A percentile compares a stretch with the other conserved stretches of the same genome.
Conservation (phyloP, 257 asterid species). For the Gentiana macrophylla region DNA sequence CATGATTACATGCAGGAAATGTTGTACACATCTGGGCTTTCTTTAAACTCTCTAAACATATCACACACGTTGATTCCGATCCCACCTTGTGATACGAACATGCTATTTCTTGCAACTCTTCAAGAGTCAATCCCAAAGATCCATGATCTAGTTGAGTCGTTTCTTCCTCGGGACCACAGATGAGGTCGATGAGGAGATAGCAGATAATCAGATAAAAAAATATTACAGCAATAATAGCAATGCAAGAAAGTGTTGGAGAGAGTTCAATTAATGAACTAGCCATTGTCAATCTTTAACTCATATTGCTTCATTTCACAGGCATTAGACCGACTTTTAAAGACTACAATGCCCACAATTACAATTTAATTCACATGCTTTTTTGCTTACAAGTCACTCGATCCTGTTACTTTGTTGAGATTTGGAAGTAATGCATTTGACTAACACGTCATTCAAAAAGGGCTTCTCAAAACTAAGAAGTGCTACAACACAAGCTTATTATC, state of each 20-base stretch:
- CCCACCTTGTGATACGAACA: conserved; percentile 23
- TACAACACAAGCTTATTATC: background rate
- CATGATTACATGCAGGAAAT: conserved; percentile 49
- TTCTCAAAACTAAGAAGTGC: too few species aligned
- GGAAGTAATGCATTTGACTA: background rate
- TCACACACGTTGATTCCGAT: conserved; percentile 26
- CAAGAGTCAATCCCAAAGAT: conserved; percentile 23
- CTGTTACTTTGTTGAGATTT: background rate
- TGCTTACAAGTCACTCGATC: conserved; percentile 1
- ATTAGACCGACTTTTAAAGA: background rate
- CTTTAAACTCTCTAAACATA: conserved; percentile 43
- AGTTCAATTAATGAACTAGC: conserved; percentile 21
- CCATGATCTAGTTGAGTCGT: conserved; percentile 4
- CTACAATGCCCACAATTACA: background rate
- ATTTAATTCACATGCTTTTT: conserved; percentile 21
- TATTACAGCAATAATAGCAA: conserved; percentile 31
- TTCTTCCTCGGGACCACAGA: conserved; percentile 11
- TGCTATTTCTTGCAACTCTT: conserved; percentile 38
- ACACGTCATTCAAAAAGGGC: too few species aligned
- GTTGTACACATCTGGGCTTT: conserved; percentile 33
- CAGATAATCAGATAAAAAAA: conserved; percentile 32
- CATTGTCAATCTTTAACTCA: conserved; percentile 5
- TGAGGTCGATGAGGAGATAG: conserved; percentile 32
- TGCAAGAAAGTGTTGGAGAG: conserved; percentile 39
- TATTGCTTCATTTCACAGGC: too few species aligned